Percentiles rank a stretch among this genome's conserved stretches.
These are phyloP conservation scores for Ganoderma meredithae DNA, from an alignment of 1,284 basidiomycete genomes.

Conservation along the genomic window DNA sequence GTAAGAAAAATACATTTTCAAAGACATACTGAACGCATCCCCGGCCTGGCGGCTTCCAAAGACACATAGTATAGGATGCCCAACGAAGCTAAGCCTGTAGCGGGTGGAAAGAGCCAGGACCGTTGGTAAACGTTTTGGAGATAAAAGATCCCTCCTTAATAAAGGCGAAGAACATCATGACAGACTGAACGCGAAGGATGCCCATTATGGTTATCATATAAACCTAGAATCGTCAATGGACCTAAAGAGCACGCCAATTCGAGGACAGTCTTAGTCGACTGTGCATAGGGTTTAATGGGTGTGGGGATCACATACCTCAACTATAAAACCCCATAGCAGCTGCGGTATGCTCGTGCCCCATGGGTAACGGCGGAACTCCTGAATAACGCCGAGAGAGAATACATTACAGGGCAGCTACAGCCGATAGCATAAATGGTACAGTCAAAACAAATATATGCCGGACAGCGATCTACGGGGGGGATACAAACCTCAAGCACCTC, in stretches of 20 bases:
- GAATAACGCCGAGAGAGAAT: slow-evolving; percentile 1
- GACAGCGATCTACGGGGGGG: background rate
- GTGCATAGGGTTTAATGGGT: background rate
- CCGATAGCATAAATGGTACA: slow-evolving; percentile 13
- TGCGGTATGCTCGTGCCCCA: background rate
- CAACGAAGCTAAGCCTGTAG: background rate
- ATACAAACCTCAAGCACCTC: slow-evolving; percentile 2
- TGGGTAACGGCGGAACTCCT: background rate
- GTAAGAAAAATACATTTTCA: background rate
- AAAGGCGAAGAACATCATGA: background rate
- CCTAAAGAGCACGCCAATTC: background rate
- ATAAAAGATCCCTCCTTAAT: background rate
- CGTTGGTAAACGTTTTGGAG: background rate
- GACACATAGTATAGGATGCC: background rate
- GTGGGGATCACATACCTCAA: background rate
- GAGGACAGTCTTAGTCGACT: background rate
- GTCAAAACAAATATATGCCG: slow-evolving; percentile 3
- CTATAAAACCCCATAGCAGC: slow-evolving; percentile 6
- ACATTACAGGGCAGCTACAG: slow-evolving; percentile 14
- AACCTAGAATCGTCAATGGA: background rate
- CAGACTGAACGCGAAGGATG: background rate
- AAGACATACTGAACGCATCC: background rate
- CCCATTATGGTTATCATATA: background rate
- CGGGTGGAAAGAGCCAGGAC: background rate
- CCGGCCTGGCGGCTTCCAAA: background rate